Base-by-base conservation (phyloP, 2,329 filamentous ascomycete species). In the Aspergillus sp. region DNA sequence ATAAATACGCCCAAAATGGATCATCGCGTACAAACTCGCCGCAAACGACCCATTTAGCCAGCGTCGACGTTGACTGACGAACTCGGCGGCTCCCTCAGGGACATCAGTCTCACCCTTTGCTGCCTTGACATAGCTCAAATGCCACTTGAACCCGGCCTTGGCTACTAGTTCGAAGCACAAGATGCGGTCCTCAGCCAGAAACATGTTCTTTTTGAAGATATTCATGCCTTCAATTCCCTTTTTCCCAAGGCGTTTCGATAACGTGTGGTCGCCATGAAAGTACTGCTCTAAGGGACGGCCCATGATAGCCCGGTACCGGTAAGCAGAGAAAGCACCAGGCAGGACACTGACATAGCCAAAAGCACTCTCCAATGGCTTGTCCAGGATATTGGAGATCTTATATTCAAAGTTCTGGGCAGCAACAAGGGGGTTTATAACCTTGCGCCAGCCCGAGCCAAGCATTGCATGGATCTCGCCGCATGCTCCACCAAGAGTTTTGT, bases 181-280 rank as follows among this genome's bases (percentile, higher is more conserved):
- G 81, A 99, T 99, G 86, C 95, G 92, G 88, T 99, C 95, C 80
- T 99, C 95, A 77, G 95, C 95, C 86, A 99, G 93, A 84, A 98
- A 99, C 95, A 99, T 98, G 86, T 99, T 99, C 87, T 98, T 98
- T 83, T 98, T 98, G 90, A 99, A 98, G 76, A 99, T 98, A 80
- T 98, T 98, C 95, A 98, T 98, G 69, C 93, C 95, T 73, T 99
- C 95, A 68, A 99, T 98, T 85, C 95, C 95, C 85, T 99, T 99
- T 82, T 96, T 96, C 68, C 93, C 93, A 56, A 97, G 86, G 67
- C 93, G 88, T 79, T 95, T 95, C 57, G 95, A 96, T 31, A 98
- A 84, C 0, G 95, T 98, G 79, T 98, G 95, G 73, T 99, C 95
- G 84, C 95, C 95, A 77, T 98, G 95, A 86, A 99, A 99, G 80